Percentiles rank a stretch among this genome's conserved stretches.
Conservation (phyloP, 176 grass and related monocot genomes). For the Aegilops longissima region DNA sequence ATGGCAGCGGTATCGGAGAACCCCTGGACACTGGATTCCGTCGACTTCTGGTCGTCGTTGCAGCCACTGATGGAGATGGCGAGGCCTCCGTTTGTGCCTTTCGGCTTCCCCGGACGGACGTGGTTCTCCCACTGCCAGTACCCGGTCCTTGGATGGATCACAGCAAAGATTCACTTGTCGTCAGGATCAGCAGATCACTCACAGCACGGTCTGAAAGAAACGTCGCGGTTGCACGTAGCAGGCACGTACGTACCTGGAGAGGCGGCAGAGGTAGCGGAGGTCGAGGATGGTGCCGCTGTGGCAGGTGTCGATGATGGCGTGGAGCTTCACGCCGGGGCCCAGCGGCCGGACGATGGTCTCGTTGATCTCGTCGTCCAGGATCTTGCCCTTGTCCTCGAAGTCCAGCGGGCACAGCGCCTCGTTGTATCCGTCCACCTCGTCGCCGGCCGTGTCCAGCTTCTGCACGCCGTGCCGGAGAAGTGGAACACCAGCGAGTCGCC, state of each 20-base stretch:
- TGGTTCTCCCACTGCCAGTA: slow-evolving; percentile 86
- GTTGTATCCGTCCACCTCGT: slow-evolving; percentile 82
- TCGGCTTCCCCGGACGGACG: slow-evolving; percentile 26
- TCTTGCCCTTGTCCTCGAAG: slow-evolving; percentile 54
- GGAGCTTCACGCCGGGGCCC: slow-evolving; percentile 56
- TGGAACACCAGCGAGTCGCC: slow-evolving; percentile 90
- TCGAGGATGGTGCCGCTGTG: slow-evolving; percentile 94
- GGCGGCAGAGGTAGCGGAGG: slow-evolving; percentile 74
- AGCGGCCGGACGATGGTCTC: slow-evolving; percentile 64
- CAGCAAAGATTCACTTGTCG: neutral
- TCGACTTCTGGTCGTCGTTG: slow-evolving; percentile 44
- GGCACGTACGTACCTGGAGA: slow-evolving; percentile 44
- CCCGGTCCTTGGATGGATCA: slow-evolving; percentile 42
- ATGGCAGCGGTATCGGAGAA: slow-evolving; percentile 41
- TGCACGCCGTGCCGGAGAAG: slow-evolving; percentile 84
- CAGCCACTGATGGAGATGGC: slow-evolving; percentile 93
- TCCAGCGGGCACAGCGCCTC: slow-evolving; percentile 87
- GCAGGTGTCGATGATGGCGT: slow-evolving; percentile 83
- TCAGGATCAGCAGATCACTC: neutral
- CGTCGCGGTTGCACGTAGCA: too few relatives aligned
- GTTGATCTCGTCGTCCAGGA: slow-evolving; percentile 86
- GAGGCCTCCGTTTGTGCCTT: slow-evolving; percentile 62
- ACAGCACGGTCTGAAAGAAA: too few relatives aligned
- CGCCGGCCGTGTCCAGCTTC: slow-evolving; percentile 65
- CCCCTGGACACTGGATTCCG: slow-evolving; percentile 41